phyloP scores from a whole-genome alignment of 2,329 filamentous ascomycete genomes.

The Ramularia endophylla region DNA sequence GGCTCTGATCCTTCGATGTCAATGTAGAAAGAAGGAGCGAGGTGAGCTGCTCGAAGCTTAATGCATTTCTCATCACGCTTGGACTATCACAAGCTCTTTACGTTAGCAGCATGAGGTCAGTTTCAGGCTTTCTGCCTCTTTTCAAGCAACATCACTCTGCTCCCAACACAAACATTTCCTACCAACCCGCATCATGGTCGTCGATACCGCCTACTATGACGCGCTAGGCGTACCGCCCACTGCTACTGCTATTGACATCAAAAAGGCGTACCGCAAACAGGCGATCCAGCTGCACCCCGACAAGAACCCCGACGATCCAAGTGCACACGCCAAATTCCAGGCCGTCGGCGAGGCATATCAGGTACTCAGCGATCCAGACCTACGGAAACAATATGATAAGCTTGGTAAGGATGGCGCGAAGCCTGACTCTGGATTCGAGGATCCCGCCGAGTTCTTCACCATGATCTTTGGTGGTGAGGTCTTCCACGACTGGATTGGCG shows the following conservation, averaged over 20 bases:
- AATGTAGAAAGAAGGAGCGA: too few species aligned
- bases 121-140: too few species aligned
- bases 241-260: conserved; percentile 89
- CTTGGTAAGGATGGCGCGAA: conserved; percentile 93
- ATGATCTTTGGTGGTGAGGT: conserved; percentile 98
- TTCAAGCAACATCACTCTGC: too few species aligned
- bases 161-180: too few species aligned
- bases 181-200: too few species aligned
- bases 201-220: conserved; percentile 94
- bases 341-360: conserved; percentile 67
- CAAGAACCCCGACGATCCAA: conserved; percentile 96
- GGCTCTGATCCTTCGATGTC: too few species aligned
- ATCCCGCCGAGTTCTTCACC: conserved; percentile 95
- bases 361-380: conserved; percentile 79
- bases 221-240: conserved; percentile 70
- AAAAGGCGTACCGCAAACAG: conserved; percentile 88
- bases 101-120: too few species aligned
- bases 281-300: conserved; percentile 96
- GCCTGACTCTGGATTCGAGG: conserved; percentile 84
- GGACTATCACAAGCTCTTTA: too few species aligned
- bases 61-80: too few species aligned
- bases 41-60: too few species aligned
- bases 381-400: conserved; percentile 92
- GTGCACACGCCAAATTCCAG: conserved; percentile 91
- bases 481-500: conserved; percentile 93